Evolutionary conservation across 495 filamentous ascomycete genomes (phyloP).

Genomic region (Aspergillus panamensis): DNA sequence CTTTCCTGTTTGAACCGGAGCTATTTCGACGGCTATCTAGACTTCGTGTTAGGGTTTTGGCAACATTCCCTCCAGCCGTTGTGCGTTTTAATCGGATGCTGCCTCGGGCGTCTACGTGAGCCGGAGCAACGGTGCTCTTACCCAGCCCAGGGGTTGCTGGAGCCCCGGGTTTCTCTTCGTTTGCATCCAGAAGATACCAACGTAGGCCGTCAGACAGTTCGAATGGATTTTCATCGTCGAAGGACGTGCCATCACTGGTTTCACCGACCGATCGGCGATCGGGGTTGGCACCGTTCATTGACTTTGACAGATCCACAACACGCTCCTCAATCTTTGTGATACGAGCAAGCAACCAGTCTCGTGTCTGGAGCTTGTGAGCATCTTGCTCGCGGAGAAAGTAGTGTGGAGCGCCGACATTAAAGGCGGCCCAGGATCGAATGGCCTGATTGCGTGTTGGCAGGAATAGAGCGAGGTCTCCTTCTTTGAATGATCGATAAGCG

Average conservation of each 20-base stretch:
- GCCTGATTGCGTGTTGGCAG: conserved; percentile 90
- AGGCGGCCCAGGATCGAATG: conserved; percentile 94
- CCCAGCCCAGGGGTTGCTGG: conserved; percentile 84
- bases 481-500: conserved; percentile 93
- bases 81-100: conserved; percentile 58
- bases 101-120: conserved; percentile 78
- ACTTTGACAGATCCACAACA: conserved; percentile 86
- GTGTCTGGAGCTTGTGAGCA: conserved; percentile 69
- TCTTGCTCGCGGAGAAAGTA: conserved; percentile 96
- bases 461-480: conserved; percentile 93
- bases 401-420: conserved; percentile 95
- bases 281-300: conserved; percentile 54
- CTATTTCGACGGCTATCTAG: conserved; percentile 89
- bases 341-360: conserved; percentile 92
- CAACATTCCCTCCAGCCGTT: conserved; percentile 54
- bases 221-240: conserved; percentile 97
- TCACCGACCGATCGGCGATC: conserved; percentile 54
- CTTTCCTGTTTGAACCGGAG: conserved; percentile 67
- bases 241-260: conserved; percentile 53
- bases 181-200: conserved; percentile 93
- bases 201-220: conserved; percentile 91
- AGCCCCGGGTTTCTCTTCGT: conserved; percentile 92
- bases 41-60: conserved; percentile 77
- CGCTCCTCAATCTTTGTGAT: conserved; percentile 90
- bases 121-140: conserved; percentile 86